These are phyloP conservation scores for Endocladia muricata DNA, from an alignment of 31 red algal species.

Conservation along the genomic window DNA sequence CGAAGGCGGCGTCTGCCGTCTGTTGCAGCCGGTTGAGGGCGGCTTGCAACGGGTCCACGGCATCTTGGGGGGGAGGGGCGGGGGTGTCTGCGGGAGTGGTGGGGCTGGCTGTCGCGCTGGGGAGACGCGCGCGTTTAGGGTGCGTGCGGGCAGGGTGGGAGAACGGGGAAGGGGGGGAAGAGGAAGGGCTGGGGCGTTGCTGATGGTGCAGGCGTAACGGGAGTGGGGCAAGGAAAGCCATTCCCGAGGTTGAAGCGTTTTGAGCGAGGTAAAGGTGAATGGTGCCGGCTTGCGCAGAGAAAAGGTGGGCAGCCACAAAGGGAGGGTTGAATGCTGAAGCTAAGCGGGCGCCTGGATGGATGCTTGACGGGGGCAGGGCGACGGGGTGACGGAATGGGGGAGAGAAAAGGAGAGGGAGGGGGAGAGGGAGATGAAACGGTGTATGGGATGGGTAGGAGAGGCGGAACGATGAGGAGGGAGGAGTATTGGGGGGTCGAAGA, in stretches of 20 bases:
- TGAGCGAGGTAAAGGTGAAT: too few relatives aligned
- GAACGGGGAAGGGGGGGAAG: neutral
- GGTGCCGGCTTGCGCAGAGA: neutral
- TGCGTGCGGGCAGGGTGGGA: neutral
- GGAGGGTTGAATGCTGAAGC: neutral
- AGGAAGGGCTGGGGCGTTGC: neutral
- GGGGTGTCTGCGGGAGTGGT: neutral
- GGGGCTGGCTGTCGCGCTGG: neutral
- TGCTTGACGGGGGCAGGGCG: neutral
- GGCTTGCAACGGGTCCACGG: conserved; percentile 6
- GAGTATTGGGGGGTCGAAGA: neutral
- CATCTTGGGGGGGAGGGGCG: neutral
- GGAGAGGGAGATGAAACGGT: neutral
- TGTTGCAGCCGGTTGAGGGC: neutral
- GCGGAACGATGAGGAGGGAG: neutral
- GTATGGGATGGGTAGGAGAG: neutral
- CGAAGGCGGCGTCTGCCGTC: conserved; percentile 4
- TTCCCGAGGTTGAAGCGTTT: too few relatives aligned
- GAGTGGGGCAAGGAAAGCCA: neutral
- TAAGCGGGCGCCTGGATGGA: neutral
- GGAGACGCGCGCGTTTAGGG: too few relatives aligned
- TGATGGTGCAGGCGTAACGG: neutral
- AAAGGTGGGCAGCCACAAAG: neutral
- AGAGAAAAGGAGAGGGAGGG: neutral
- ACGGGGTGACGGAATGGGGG: neutral